These are phyloP conservation scores for Puccinia horiana DNA, from an alignment of 1,284 basidiomycete species.

Conservation along the genomic window DNA sequence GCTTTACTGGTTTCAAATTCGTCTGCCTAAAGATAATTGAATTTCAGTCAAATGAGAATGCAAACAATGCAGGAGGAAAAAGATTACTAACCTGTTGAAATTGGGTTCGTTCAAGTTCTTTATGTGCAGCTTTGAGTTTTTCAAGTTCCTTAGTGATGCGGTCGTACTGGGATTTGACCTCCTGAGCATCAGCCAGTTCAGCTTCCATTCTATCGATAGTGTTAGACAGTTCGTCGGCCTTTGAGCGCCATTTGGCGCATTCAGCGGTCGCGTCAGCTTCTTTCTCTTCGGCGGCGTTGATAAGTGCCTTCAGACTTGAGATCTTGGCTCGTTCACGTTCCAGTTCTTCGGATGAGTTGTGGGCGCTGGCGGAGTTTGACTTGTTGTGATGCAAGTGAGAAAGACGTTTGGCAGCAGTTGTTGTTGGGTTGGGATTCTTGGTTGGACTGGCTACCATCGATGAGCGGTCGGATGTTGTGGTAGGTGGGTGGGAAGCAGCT, in stretches of 20 bases:
- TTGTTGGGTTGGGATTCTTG: neutral
- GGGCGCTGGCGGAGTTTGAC: constrained; percentile 17
- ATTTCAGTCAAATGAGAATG: neutral
- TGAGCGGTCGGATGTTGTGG: neutral
- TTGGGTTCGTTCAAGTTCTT: constrained; percentile 22
- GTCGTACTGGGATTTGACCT: constrained; percentile 17
- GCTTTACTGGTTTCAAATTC: constrained; percentile 36
- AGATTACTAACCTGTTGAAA: constrained; percentile 2
- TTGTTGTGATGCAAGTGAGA: constrained; percentile 1
- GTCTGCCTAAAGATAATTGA: neutral
- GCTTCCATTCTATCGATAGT: constrained; percentile 34
- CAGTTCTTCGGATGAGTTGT: constrained; percentile 11
- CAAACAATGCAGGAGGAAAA: neutral
- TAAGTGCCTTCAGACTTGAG: constrained; percentile 16
- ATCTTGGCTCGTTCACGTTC: constrained; percentile 34
- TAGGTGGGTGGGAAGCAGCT: neutral
- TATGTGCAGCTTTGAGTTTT: constrained; percentile 18
- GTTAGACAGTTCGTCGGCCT: constrained; percentile 12
- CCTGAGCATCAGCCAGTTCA: constrained; percentile 25
- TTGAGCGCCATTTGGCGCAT: constrained; percentile 20
- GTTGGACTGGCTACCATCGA: neutral
- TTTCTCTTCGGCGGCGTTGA: constrained; percentile 37
- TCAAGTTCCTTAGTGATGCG: constrained; percentile 23
- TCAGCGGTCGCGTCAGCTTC: constrained; percentile 18
- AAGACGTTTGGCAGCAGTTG: constrained; percentile 8